Base-by-base conservation (phyloP, 148 eudicot genomes). In the Heliamphora exappendiculata region DNA sequence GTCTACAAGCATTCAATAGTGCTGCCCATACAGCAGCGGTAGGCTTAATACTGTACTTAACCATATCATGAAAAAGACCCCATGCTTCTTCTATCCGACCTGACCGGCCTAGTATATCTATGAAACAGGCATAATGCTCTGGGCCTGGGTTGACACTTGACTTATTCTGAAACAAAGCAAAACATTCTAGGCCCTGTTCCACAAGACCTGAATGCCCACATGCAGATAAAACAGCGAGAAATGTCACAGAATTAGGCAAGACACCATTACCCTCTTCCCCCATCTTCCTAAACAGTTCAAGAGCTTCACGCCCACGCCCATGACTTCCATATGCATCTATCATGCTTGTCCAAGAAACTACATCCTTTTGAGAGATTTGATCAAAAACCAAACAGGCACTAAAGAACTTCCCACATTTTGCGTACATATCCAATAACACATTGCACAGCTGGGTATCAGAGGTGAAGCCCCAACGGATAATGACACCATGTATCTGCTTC, bases 331-430 rank as follows among this genome's bases (percentile, higher is more conserved):
- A 81, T 22, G 82, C 87, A 81, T 81, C 80, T 45, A 81, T 81
- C 82, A 81, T 84, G 76, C 82, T 78, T 33, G 87, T 84, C 87
- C 84, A 84, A 33, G 84, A 78, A 26, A 81, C 82, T 67, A 84
- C 84, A 68, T 84, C 82, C 51, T 78, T 84, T 49, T 29, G 14
- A 49, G 54, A 57, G 12, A 76, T 76, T 59, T 55, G 75, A 39
- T 84, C 84, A 57, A 81, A 84, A 41, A 84, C 67, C 24, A 73
- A 44, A 54, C 74, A 73, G 22, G 82, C 84, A 5, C 3, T 31
- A 42, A 22, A 66, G 44, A 84, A 73, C 37, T 76, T 79, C 64
- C 87, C 84, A 39, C 80, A 84, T 79, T 84, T 78, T 67, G 84
- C 78, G 67, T 84, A 78, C 87, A 84, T 79, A 72, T 81, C 82